Evolutionary conservation across 2,329 filamentous ascomycete genomes (phyloP).

Genomic region (Pezicula rhizophila): DNA sequence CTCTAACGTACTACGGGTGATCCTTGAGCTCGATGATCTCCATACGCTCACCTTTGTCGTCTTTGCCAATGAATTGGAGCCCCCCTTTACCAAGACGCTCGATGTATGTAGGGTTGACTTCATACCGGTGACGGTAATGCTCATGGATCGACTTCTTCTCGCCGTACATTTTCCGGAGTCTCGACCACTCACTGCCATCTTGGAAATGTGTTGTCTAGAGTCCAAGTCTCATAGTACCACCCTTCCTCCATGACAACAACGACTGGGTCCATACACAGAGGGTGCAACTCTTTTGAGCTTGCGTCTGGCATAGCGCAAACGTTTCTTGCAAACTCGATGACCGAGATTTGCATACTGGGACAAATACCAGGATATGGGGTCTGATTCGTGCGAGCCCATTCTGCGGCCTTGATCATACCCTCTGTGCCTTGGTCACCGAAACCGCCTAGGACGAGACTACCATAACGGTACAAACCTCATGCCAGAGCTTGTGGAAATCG

Average conservation of each 20-base stretch:
- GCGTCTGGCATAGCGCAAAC: conserved; percentile 55
- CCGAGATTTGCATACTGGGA: conserved; percentile 79
- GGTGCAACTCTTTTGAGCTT: conserved; percentile 24
- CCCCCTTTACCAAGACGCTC: conserved; percentile 62
- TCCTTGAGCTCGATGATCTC: conserved; percentile 78
- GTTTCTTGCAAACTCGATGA: conserved; percentile 80
- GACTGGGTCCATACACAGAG: conserved; percentile 31
- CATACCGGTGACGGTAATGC: conserved; percentile 83
- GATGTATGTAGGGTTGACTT: conserved; percentile 79
- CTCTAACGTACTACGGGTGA: conserved; percentile 78
- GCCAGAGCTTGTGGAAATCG: conserved; percentile 81
- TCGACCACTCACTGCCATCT: conserved; percentile 68
- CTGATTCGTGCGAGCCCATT: conserved; percentile 78
- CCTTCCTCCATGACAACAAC: conserved; percentile 96
- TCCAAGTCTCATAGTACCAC: conserved; percentile 83
- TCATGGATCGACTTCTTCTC: conserved; percentile 52
- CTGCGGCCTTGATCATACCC: conserved; percentile 85
- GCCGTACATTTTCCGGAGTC: conserved; percentile 70
- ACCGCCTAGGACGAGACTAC: conserved; percentile 52
- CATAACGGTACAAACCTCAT: conserved; percentile 65
- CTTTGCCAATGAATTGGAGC: conserved; percentile 72
- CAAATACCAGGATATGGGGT: conserved; percentile 85
- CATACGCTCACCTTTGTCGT: conserved; percentile 72
- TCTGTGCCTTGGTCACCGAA: conserved; percentile 73
- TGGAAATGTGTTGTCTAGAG: conserved; percentile 72